phyloP scores from a whole-genome alignment of 345 rosid genomes.

The Triadica sebifera region DNA sequence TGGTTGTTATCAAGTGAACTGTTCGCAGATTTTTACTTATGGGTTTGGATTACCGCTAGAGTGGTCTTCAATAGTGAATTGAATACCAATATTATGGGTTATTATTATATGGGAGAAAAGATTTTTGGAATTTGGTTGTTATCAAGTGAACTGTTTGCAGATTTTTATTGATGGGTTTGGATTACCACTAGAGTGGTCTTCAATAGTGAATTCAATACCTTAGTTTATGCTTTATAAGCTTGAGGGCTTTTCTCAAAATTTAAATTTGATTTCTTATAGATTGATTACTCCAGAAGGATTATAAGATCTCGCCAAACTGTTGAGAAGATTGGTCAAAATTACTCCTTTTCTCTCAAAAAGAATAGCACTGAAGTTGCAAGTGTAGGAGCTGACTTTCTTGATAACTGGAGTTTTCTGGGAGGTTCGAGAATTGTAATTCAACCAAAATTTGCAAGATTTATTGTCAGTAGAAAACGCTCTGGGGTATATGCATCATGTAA shows the following conservation, averaged over 20 bases:
- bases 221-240: background rate
- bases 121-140: background rate
- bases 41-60: background rate
- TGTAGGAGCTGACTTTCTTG: conserved; percentile 21
- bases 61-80: background rate
- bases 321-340: conserved; percentile 24
- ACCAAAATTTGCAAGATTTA: conserved; percentile 27
- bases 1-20: background rate
- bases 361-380: conserved; percentile 23
- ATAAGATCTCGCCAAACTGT: conserved; percentile 22
- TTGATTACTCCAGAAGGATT: conserved; percentile 34
- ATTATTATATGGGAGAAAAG: background rate
- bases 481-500: conserved; percentile 75
- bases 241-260: conserved; percentile 15
- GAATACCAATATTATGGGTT: background rate
- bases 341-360: conserved; percentile 31
- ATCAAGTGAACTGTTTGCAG: background rate
- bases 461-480: conserved; percentile 29
- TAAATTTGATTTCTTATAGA: conserved; percentile 28
- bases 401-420: conserved; percentile 55
- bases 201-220: background rate
- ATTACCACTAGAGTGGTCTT: background rate
- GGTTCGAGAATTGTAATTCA: conserved; percentile 48
- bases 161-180: background rate
- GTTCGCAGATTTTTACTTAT: background rate